Evolutionary conservation across 768 basidiomycete species (phyloP), one percentile per base, ranked within the genome.

Genomic region (Mycena maculata): DNA sequence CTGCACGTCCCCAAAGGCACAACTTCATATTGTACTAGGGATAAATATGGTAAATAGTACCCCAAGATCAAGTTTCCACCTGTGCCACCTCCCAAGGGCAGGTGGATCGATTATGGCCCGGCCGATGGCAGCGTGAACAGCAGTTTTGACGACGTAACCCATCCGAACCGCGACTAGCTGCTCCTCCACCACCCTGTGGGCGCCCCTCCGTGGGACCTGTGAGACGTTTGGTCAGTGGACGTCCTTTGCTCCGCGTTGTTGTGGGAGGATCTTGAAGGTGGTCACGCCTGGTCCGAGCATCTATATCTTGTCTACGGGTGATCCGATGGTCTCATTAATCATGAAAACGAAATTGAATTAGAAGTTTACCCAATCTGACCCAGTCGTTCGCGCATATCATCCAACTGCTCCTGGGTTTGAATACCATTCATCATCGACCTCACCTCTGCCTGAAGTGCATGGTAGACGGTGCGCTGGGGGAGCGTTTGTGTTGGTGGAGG

Each of bases 391-490:
- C 73, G 11, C 25, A 77, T 59, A 5, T 60, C 60, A 11, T 77
- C 71, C 8, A 79, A 68, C 25, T 79, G 65, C 20, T 78, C 77
- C 28, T 66, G 56, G n/a, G 75, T 79, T 41, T 76, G 75, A 27
- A 76, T 60, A 18, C 63, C 63, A 33, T 33, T 52, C 6, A 73
- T 48, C 33, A 78, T 60, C 6, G 74, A 72, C 13, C 74, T 60
- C 11, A 79, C 50, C 1, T 73, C 73, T 12, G 76, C 72, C 30
- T 74, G 67, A 4, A 75, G 63, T 50, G 75, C 68, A 36, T 74
- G 71, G 44, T 69, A 74, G 18, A 75, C 72, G 1, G 61, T 63
- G 4, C 71, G 73, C 25, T 76, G 70, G 10, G 70, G 57, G 28
- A 77, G 39, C 9, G 76, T 77, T 41, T 71, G 60, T 15, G 77